A percentile compares a stretch with the other conserved stretches of the same genome.
Evolutionary conservation across 2,329 filamentous ascomycete genomes (phyloP).

Genomic region (Orbilia ellipsospora): DNA sequence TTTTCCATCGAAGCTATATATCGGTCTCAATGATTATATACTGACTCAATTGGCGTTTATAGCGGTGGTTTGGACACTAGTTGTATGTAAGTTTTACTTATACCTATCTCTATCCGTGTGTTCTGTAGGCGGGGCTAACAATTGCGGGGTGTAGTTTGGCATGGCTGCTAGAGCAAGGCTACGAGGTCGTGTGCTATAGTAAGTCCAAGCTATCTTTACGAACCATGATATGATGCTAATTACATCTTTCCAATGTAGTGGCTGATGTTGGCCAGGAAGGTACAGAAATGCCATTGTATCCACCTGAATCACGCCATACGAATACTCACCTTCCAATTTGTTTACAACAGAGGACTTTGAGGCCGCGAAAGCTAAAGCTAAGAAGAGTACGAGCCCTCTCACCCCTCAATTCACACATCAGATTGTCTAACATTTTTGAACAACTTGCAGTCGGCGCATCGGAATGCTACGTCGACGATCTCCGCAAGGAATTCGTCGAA

Average conservation of each 20-base stretch:
- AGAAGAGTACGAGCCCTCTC: conserved; percentile 60
- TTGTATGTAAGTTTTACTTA: conserved; percentile 63
- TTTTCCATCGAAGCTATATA: background rate
- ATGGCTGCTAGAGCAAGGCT: conserved; percentile 66
- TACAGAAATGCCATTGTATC: conserved; percentile 50
- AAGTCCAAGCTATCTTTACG: conserved; percentile 56
- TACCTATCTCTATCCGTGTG: conserved; percentile 55
- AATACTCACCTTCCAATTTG: conserved; percentile 55
- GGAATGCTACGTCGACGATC: conserved; percentile 68
- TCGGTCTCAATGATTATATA: background rate
- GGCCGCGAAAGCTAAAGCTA: conserved; percentile 77
- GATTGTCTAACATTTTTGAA: background rate
- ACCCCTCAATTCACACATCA: background rate
- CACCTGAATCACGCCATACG: background rate
- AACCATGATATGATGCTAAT: conserved; percentile 36
- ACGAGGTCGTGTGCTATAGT: conserved; percentile 74
- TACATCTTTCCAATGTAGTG: conserved; percentile 62
- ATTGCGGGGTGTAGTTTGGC: conserved; percentile 55
- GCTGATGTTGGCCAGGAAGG: conserved; percentile 78
- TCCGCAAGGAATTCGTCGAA: conserved; percentile 80
- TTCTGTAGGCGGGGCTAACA: conserved; percentile 1
- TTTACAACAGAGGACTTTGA: conserved; percentile 73
- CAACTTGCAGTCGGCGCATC: conserved; percentile 56
- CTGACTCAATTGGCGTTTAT: conserved; percentile 35
- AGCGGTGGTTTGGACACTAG: conserved; percentile 65